A percentile compares a stretch with the other conserved stretches of the same genome.
phyloP scores from a whole-genome alignment of 768 basidiomycete genomes.

The Phlebiopsis gigantea region DNA sequence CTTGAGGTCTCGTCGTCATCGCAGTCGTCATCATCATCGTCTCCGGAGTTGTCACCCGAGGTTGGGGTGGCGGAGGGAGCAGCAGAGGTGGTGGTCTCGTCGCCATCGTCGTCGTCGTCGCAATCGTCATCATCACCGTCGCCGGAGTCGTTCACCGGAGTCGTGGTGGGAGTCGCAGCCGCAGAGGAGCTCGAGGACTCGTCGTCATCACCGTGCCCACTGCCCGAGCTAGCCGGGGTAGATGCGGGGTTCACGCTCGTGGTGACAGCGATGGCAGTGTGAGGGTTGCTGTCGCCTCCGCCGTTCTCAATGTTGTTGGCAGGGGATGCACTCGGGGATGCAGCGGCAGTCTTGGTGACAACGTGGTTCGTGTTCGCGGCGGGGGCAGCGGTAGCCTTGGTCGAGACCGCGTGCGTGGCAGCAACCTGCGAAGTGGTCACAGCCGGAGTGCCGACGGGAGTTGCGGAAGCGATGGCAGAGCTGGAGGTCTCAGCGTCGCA shows the following conservation, averaged over 20 bases:
- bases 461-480: background rate
- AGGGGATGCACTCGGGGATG: background rate
- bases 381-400: too few species aligned
- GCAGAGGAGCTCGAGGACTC: background rate
- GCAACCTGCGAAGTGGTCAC: background rate
- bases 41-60: background rate
- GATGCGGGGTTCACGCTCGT: background rate
- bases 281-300: too few species aligned
- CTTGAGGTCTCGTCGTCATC: conserved; percentile 2
- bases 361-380: background rate
- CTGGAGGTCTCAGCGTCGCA: background rate
- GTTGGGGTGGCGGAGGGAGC: background rate
- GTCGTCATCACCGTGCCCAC: background rate
- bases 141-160: background rate
- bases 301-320: background rate
- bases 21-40: conserved; percentile 3
- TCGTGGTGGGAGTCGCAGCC: background rate
- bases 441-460: background rate
- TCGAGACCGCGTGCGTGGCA: background rate
- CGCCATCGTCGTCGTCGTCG: background rate
- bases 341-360: background rate
- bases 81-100: background rate
- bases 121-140: background rate
- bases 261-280: background rate
- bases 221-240: background rate